These are phyloP conservation scores for Auricularia sp. DNA, from an alignment of 768 basidiomycete species.

Conservation along the genomic window DNA sequence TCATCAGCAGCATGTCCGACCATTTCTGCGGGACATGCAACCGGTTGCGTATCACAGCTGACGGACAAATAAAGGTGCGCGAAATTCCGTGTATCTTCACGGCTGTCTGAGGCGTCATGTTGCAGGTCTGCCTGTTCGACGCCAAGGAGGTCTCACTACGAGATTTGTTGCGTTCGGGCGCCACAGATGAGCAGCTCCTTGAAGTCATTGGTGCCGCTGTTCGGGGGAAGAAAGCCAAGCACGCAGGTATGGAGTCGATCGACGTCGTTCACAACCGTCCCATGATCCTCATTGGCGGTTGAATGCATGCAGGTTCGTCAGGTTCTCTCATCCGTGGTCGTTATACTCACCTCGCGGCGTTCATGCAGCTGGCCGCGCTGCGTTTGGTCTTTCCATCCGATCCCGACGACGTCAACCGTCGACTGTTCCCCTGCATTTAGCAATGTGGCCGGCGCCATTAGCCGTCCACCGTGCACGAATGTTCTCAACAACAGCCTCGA, in stretches of 20 bases:
- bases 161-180: slow-evolving; percentile 57
- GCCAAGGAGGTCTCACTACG: slow-evolving; percentile 74
- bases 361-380: too few relatives aligned
- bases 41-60: slow-evolving; percentile 74
- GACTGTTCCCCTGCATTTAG: too few relatives aligned
- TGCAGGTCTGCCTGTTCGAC: slow-evolving; percentile 79
- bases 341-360: too few relatives aligned
- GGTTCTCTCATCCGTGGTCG: background rate
- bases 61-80: slow-evolving; percentile 76
- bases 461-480: background rate
- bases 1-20: slow-evolving; percentile 91
- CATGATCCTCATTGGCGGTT: slow-evolving; percentile 94
- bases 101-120: background rate
- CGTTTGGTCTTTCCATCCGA: too few relatives aligned
- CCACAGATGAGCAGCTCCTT: slow-evolving; percentile 52
- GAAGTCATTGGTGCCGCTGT: slow-evolving; percentile 55
- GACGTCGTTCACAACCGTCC: slow-evolving; percentile 69
- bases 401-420: too few relatives aligned
- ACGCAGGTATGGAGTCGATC: slow-evolving; percentile 75
- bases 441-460: too few relatives aligned
- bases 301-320: slow-evolving; percentile 30
- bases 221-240: slow-evolving; percentile 63
- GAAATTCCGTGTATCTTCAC: background rate
- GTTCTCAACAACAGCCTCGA: background rate
- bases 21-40: slow-evolving; percentile 85